Evolutionary conservation across 768 basidiomycete genomes (phyloP).

Genomic region (Psilocybe subaeruginosa): DNA sequence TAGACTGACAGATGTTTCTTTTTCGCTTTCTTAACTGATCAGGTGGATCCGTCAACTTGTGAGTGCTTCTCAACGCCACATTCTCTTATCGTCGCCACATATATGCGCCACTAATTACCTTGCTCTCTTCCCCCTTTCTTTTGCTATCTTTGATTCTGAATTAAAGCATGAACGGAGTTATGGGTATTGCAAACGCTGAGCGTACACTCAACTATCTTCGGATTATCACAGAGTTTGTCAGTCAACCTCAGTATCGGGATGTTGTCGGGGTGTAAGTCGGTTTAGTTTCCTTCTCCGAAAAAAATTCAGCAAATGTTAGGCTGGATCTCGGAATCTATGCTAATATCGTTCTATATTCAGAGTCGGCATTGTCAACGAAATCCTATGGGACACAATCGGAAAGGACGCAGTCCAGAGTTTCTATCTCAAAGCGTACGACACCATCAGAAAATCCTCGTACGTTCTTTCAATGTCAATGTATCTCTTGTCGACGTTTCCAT

Average conservation of each 20-base stretch:
- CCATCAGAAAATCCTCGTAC: constrained; percentile 46
- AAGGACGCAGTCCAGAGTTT: constrained; percentile 41
- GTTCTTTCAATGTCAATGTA: constrained; percentile 10
- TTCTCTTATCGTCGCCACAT: constrained; percentile 6
- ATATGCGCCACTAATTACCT: constrained; percentile 20
- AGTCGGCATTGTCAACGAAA: constrained; percentile 68
- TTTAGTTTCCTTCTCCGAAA: constrained; percentile 3
- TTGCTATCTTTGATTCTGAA: constrained; percentile 8
- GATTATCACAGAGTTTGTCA: constrained; percentile 82
- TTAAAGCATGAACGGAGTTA: constrained; percentile 68
- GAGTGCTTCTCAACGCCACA: constrained; percentile 23
- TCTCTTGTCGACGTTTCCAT: constrained; percentile 1
- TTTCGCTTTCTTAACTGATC: constrained; percentile 5
- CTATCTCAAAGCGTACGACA: constrained; percentile 48
- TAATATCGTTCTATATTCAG: constrained; percentile 25
- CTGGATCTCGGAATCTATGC: background rate
- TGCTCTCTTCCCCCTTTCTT: constrained; percentile 15
- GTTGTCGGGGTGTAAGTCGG: constrained; percentile 64
- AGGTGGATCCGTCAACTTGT: constrained; percentile 70
- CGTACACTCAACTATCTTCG: constrained; percentile 83
- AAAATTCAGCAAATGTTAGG: background rate
- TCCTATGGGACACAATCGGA: constrained; percentile 62
- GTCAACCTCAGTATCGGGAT: constrained; percentile 74
- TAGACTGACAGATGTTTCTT: constrained; percentile 1
- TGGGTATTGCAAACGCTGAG: constrained; percentile 91